Conservation (phyloP, 345 rosid genomes). For the Anastatica hierochuntica region DNA sequence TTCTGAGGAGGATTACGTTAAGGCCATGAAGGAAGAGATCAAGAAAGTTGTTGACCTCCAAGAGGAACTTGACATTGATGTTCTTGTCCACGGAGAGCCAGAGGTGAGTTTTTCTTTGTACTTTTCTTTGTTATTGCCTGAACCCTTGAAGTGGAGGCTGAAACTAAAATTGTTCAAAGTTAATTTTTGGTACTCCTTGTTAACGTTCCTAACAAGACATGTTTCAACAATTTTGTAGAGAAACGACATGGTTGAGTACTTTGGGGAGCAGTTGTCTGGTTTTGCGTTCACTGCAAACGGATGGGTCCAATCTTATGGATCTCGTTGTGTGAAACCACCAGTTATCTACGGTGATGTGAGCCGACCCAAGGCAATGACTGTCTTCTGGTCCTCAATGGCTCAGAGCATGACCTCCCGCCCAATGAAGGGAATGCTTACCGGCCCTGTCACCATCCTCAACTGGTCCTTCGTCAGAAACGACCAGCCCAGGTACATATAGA, state of each 20-base stretch:
- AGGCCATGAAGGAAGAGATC: conserved; percentile 88
- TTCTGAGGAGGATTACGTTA: conserved; percentile 76
- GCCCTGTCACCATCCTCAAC: conserved; percentile 96
- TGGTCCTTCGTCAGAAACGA: conserved; percentile 98
- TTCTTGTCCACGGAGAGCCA: conserved; percentile 96
- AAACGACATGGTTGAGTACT: conserved; percentile 99
- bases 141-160: not conserved
- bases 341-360: conserved; percentile 97
- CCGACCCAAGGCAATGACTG: conserved; percentile 98
- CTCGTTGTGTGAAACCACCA: conserved; percentile 98
- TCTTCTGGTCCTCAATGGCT: conserved; percentile 91
- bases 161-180: not conserved
- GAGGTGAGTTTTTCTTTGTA: conserved; percentile 43
- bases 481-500: conserved; percentile 72
- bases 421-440: conserved; percentile 99
- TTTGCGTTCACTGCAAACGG: conserved; percentile 92
- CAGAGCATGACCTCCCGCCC: conserved; percentile 98
- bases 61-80: conserved; percentile 96
- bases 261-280: conserved; percentile 95
- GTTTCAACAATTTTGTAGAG: conserved; percentile 45
- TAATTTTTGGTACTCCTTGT: not conserved
- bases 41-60: conserved; percentile 87
- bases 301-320: conserved; percentile 98
- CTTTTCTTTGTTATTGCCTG: not conserved
- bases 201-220: conserved; percentile 1